Evolutionary conservation across 768 basidiomycete species (phyloP).

Genomic region (Lyophyllum semitale): DNA sequence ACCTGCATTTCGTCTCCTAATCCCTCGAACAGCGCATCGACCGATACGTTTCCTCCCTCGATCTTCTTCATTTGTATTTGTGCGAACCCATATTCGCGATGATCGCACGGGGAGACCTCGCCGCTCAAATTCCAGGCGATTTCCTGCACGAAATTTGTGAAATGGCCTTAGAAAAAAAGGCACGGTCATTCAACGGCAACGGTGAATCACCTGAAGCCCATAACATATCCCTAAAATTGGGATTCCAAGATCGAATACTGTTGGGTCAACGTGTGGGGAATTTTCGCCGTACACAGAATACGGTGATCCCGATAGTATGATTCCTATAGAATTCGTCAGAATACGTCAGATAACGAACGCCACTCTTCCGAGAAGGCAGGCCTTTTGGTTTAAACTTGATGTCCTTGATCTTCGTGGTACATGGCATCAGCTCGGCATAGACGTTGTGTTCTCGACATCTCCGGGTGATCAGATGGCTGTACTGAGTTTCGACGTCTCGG

Average conservation of each 20-base stretch:
- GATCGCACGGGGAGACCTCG: conserved; percentile 81
- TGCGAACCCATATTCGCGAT: conserved; percentile 95
- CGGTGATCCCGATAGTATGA: conserved; percentile 96
- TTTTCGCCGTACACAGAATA: conserved; percentile 96
- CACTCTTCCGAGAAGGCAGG: conserved; percentile 23
- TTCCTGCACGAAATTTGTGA: conserved; percentile 55
- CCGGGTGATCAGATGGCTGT: conserved; percentile 95
- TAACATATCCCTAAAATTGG: conserved; percentile 98
- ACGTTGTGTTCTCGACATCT: conserved; percentile 97
- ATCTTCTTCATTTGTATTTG: conserved; percentile 72
- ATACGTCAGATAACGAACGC: conserved; percentile 3
- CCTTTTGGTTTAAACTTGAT: conserved; percentile 95
- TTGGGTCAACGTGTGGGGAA: conserved; percentile 93
- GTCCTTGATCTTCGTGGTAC: conserved; percentile 87
- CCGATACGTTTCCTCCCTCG: conserved; percentile 45
- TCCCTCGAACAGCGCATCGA: conserved; percentile 82
- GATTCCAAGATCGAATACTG: conserved; percentile 82
- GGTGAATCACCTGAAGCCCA: conserved; percentile 76
- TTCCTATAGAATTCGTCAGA: conserved; percentile 46
- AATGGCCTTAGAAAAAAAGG: not conserved
- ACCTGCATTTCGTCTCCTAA: conserved; percentile 92
- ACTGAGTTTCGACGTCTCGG: conserved; percentile 47
- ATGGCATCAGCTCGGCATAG: conserved; percentile 97
- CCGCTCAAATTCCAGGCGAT: conserved; percentile 89
- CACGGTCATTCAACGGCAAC: not conserved